phyloP scores from a whole-genome alignment of 2,329 filamentous ascomycete species.

The Colletotrichum kahawae region DNA sequence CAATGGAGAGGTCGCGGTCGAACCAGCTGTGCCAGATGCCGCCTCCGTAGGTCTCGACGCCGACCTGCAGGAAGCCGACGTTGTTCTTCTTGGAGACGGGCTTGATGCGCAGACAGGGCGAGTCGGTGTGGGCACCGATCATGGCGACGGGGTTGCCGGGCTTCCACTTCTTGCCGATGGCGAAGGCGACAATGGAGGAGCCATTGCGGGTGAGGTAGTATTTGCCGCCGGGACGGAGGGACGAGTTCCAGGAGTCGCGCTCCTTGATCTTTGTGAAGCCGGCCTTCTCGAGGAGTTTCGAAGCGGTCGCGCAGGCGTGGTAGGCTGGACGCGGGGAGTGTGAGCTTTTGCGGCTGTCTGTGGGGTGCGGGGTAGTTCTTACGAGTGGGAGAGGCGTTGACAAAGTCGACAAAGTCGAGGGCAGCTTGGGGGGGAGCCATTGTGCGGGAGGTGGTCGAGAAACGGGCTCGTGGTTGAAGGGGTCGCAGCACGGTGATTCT shows the following conservation, averaged over 20 bases:
- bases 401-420: slow-evolving; percentile 88
- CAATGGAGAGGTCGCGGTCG: slow-evolving; percentile 90
- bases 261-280: slow-evolving; percentile 91
- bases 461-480: slow-evolving; percentile 9
- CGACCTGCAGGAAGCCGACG: slow-evolving; percentile 90
- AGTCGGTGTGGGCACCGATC: slow-evolving; percentile 96
- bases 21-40: slow-evolving; percentile 99
- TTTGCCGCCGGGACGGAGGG: slow-evolving; percentile 84
- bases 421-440: slow-evolving; percentile 65
- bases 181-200: slow-evolving; percentile 91
- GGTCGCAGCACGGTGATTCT: slow-evolving; percentile 2
- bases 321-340: slow-evolving; percentile 67
- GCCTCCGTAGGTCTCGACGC: slow-evolving; percentile 95
- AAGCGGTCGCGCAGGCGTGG: slow-evolving; percentile 85
- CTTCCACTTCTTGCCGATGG: slow-evolving; percentile 88
- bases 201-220: slow-evolving; percentile 96
- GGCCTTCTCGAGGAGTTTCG: slow-evolving; percentile 76
- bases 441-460: slow-evolving; percentile 36
- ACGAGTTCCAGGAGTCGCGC: slow-evolving; percentile 84
- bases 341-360: not conserved
- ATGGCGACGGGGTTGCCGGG: slow-evolving; percentile 91
- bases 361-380: slow-evolving; percentile 38
- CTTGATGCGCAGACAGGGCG: slow-evolving; percentile 89
- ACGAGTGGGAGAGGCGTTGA: slow-evolving; percentile 95
- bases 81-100: slow-evolving; percentile 88